These are phyloP conservation scores for Suillus subalutaceus DNA, from an alignment of 768 basidiomycete species.

Conservation along the genomic window DNA sequence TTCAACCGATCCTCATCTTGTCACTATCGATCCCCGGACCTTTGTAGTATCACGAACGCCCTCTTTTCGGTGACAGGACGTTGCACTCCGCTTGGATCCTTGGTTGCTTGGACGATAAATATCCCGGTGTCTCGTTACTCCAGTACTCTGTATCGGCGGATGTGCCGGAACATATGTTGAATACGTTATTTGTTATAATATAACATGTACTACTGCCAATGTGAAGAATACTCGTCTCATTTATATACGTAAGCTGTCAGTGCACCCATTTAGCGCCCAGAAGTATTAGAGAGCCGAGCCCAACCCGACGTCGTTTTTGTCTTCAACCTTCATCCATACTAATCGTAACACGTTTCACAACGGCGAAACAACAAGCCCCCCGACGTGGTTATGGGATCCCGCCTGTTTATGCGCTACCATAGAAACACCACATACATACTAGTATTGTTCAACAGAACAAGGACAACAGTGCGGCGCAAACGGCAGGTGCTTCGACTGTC, in stretches of 20 bases:
- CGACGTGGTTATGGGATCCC: neutral
- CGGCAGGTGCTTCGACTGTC: neutral
- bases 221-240: neutral
- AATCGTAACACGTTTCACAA: conserved; percentile 8
- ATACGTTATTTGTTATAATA: neutral
- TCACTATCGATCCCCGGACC: neutral
- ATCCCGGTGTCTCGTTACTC: no score
- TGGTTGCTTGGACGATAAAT: neutral
- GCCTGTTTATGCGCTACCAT: neutral
- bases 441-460: conserved; percentile 3
- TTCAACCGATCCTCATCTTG: neutral
- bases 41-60: neutral
- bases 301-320: neutral
- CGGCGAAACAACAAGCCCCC: conserved; percentile 2
- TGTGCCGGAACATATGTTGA: neutral
- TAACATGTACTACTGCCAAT: neutral
- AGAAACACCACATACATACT: neutral
- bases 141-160: neutral
- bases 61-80: neutral
- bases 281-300: neutral
- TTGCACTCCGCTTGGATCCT: neutral
- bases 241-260: neutral
- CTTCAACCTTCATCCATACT: neutral
- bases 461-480: neutral
- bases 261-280: neutral